Base-by-base conservation (phyloP, 2,329 filamentous ascomycete species). In the Penicillium janthinellum region DNA sequence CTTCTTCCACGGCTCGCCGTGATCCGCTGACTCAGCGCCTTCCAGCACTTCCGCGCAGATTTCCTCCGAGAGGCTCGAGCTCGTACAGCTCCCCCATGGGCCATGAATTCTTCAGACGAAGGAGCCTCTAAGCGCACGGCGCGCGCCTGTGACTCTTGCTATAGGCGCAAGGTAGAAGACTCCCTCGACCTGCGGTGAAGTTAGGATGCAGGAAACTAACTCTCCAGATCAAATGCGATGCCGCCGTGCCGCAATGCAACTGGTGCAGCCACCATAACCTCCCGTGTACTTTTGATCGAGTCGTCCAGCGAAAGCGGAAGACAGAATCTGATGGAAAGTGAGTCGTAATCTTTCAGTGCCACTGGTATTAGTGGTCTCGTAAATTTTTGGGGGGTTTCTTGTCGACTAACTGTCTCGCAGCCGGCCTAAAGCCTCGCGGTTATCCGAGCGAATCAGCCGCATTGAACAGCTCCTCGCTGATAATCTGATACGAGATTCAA, bases 171-270 rank as follows among this genome's bases (percentile, higher is more conserved):
- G 79, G 81, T 80, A 73, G 15, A 22, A 54, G 39, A 10, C 2
- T 28, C 6, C 7, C 5, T 28, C 0, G 15, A 8, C 22, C 25
- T 15, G 11, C 25, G 12, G 11, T 3, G 12, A 25, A 25, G 1
- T 35, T 8, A 5, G 11, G 34, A 31, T 22, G n/a, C 12, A 3
- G 15, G 6, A 38, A 25, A 28, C 44, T 61, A 14, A 56, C 37
- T 15, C 14, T 22, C 37, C n/a, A 82, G 80, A 84, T 84, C 60
- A 82, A 83, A 74, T 84, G 82, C 62, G 81, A 82, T 64, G 74
- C 73, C 2, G 73, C 73, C 15, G 60, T 73, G 10, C 77, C 78
- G 3, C 72, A 75, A 51, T 83, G 81, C 70, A 79, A 83, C 67
- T 83, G 81, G 81, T 83, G 81, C 65, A 75, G 72, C 52, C 79